Evolutionary conservation across 768 basidiomycete species (phyloP), one percentile per base, ranked within the genome.

Genomic region (Gautieria morchelliformis): DNA sequence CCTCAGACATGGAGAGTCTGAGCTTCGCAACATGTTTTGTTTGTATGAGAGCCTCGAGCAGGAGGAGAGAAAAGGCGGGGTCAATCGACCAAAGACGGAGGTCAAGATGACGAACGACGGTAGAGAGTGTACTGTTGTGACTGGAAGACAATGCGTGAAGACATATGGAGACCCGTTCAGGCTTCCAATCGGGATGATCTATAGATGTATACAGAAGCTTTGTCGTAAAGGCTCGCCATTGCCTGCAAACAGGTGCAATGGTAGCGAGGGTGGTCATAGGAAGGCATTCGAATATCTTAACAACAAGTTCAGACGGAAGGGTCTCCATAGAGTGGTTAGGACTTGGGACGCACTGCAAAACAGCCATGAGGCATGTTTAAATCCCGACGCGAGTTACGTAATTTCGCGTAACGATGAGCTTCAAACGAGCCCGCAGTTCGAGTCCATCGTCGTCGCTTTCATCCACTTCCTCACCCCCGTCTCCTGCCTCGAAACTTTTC

Each of bases 401-500:
- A 52, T 33, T 4, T 33, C 35, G 20, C 35, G 5, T 52, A 6
- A 54, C 51, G 15, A 61, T 61, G 58, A 56, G 61, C 50, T 53
- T 66, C 62, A 71, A 72, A 62, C 71, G 70, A 24, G 61, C 70
- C 17, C 69, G 70, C 32, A 57, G 63, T 45, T 56, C 65, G 47
- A 57, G 56, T 37, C 45, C 48, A 35, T 47, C 47, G 7, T 58
- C 63, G 48, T 53, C 66, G 35, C 61, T 63, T 55, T 63, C 65
- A 63, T 68, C 68, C 46, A 14, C 45, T 45, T 67, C 67, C 52
- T 44, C 45, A 46, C 69, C 67, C 10, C 70, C 73, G 32, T 67
- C 73, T 2, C 63, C 68, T 32, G 65, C 69, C 35, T 66, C 67
- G n/a, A 68, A 69, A 27, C 69, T 52, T 68, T 70, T 8, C 68